Conservation (phyloP, 2,329 filamentous ascomycete genomes). For the Trichoderma sp. region DNA sequence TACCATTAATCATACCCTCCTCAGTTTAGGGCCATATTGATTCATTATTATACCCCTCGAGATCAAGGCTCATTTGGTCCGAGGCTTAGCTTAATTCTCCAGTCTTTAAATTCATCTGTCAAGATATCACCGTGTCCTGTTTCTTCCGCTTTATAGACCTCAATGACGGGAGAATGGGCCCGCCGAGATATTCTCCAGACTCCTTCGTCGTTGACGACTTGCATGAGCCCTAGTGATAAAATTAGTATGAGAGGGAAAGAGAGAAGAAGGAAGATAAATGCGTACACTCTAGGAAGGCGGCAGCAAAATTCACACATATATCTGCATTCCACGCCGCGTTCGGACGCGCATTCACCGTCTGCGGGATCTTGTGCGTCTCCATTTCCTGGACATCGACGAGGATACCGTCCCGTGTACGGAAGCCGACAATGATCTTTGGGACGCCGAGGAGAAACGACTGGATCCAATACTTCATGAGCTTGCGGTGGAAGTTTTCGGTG, state of each 20-base stretch:
- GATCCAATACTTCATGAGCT: conserved; percentile 93
- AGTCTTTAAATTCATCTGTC: conserved; percentile 72
- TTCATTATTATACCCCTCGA: background rate
- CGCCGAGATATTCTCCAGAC: conserved; percentile 76
- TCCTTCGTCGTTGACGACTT: conserved; percentile 63
- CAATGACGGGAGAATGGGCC: conserved; percentile 62
- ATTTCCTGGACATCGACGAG: conserved; percentile 73
- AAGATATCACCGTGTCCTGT: conserved; percentile 73
- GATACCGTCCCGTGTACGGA: conserved; percentile 69
- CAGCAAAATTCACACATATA: conserved; percentile 87
- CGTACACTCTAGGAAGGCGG: conserved; percentile 72
- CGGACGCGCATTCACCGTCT: conserved; percentile 64
- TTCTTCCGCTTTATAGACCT: conserved; percentile 71
- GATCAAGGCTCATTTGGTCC: background rate
- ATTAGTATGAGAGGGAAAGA: background rate
- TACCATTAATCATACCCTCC: background rate
- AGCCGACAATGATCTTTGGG: conserved; percentile 87
- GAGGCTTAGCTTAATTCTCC: conserved; percentile 58
- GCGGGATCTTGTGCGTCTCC: conserved; percentile 74
- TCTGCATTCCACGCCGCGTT: conserved; percentile 83
- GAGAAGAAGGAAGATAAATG: conserved; percentile 16
- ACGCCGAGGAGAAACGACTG: conserved; percentile 94
- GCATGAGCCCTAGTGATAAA: conserved; percentile 55
- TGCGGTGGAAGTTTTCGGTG: conserved; percentile 75
- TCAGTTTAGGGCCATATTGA: background rate